phyloP scores from a whole-genome alignment of 2,329 filamentous ascomycete species.

The Penicillium sp. region DNA sequence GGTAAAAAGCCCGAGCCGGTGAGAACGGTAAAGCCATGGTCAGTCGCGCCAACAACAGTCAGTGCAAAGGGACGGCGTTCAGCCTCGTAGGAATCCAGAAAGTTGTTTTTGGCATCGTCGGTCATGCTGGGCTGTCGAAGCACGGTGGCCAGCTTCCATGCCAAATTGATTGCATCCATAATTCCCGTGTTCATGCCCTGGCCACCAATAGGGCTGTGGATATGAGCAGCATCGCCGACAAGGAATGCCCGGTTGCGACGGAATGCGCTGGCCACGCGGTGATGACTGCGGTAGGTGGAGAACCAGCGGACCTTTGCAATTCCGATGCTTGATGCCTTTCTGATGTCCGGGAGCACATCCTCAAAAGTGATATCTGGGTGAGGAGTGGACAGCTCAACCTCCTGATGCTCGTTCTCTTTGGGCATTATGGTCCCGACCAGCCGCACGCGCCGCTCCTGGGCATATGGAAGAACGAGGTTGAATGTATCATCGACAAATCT shows the following conservation, averaged over 20 bases:
- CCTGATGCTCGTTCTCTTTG: slow-evolving; percentile 2
- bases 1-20: slow-evolving; percentile 43
- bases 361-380: slow-evolving; percentile 30
- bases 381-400: slow-evolving; percentile 14
- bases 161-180: slow-evolving; percentile 54
- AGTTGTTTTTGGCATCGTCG: slow-evolving; percentile 34
- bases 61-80: slow-evolving; percentile 51
- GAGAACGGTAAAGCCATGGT: slow-evolving; percentile 42
- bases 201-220: slow-evolving; percentile 55
- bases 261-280: slow-evolving; percentile 44
- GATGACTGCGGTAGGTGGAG: slow-evolving; percentile 48
- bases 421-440: slow-evolving; percentile 26
- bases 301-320: slow-evolving; percentile 40
- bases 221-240: slow-evolving; percentile 58
- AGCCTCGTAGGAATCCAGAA: slow-evolving; percentile 50
- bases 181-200: slow-evolving; percentile 60
- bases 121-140: slow-evolving; percentile 29
- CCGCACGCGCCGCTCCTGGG: slow-evolving; percentile 22
- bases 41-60: slow-evolving; percentile 44
- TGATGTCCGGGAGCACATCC: slow-evolving; percentile 27
- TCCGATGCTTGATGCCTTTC: slow-evolving; percentile 21
- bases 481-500: slow-evolving; percentile 37
- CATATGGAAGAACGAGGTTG: slow-evolving; percentile 35
- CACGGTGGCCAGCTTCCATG: slow-evolving; percentile 54
- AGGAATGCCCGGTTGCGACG: slow-evolving; percentile 52